A percentile compares a stretch with the other conserved stretches of the same genome.
phyloP scores from a whole-genome alignment of 345 rosid genomes.

The Syzygium aqueum region DNA sequence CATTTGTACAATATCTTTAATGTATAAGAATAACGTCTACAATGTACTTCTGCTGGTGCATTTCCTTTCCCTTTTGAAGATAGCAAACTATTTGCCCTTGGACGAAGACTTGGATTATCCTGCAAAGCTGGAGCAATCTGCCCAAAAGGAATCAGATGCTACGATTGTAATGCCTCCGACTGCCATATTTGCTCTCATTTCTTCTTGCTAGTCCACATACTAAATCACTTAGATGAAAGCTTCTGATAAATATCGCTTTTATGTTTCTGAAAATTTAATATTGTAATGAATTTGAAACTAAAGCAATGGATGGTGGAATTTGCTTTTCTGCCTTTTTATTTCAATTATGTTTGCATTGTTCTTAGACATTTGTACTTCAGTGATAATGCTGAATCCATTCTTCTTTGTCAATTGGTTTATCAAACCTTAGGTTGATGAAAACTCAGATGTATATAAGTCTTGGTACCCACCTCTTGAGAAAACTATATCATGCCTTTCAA shows the following conservation, averaged over 20 bases:
- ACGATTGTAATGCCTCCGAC: constrained; percentile 17
- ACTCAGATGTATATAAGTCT: constrained; percentile 55
- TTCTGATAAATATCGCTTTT: not conserved
- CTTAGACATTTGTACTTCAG: not conserved
- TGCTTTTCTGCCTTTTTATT: not conserved
- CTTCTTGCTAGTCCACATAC: not conserved
- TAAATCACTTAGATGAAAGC: not conserved
- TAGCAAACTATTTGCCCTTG: constrained; percentile 74
- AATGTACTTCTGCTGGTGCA: not conserved
- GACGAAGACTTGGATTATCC: constrained; percentile 87
- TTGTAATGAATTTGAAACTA: not conserved
- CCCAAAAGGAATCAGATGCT: constrained; percentile 38
- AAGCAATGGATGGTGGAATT: not conserved
- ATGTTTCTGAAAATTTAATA: not conserved
- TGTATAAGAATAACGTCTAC: not conserved
- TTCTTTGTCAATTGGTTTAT: not conserved
- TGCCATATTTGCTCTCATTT: not conserved
- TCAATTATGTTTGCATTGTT: not conserved
- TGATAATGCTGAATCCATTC: not conserved
- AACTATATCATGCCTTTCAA: constrained; percentile 86
- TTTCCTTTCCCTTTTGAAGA: constrained; percentile 36
- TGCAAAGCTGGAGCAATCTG: constrained; percentile 68
- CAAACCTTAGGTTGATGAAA: constrained; percentile 50
- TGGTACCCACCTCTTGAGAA: constrained; percentile 98
- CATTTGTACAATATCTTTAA: not conserved